Conservation (phyloP, 768 basidiomycete species). For the Trametes punicea region DNA sequence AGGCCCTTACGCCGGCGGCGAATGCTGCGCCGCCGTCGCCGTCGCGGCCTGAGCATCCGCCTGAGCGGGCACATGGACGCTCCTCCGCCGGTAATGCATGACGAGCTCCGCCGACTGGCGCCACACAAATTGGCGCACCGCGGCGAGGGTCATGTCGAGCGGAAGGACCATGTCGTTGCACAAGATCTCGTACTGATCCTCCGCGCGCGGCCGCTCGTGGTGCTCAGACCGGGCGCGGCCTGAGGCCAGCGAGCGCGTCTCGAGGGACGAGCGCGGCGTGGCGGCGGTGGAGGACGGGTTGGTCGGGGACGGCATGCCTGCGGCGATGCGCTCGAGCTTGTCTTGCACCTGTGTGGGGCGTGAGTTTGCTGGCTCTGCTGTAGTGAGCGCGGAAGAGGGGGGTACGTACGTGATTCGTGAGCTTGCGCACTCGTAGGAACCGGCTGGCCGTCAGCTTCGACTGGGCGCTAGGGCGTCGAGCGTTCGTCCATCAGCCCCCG, state of each 20-base stretch:
- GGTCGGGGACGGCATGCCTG: slow-evolving; percentile 19
- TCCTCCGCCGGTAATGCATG: slow-evolving; percentile 65
- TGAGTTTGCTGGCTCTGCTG: not conserved
- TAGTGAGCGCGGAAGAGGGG: not conserved
- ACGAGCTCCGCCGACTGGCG: slow-evolving; percentile 66
- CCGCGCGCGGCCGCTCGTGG: slow-evolving; percentile 37
- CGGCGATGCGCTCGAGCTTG: slow-evolving; percentile 62
- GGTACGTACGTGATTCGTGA: slow-evolving; percentile 74
- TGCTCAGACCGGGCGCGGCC: slow-evolving; percentile 20
- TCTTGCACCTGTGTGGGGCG: slow-evolving; percentile 64
- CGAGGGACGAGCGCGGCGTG: slow-evolving; percentile 38
- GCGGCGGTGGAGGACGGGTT: slow-evolving; percentile 31
- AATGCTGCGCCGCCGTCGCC: not conserved
- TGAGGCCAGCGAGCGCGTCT: slow-evolving; percentile 28
- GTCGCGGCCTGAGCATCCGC: not conserved
- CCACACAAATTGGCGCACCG: slow-evolving; percentile 89
- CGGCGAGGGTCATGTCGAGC: slow-evolving; percentile 84
- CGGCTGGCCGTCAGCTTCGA: slow-evolving; percentile 87
- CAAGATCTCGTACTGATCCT: slow-evolving; percentile 81
- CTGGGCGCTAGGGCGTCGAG: slow-evolving; percentile 47
- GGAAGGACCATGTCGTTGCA: slow-evolving; percentile 86
- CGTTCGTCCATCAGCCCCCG: not conserved
- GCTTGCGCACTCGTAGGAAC: slow-evolving; percentile 81
- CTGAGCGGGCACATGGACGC: not conserved
- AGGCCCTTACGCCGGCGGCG: not conserved